Percentiles rank a stretch among this genome's conserved stretches.
phyloP scores from a whole-genome alignment of 106 monocot species.

The Dioscorea zingiberensis region DNA sequence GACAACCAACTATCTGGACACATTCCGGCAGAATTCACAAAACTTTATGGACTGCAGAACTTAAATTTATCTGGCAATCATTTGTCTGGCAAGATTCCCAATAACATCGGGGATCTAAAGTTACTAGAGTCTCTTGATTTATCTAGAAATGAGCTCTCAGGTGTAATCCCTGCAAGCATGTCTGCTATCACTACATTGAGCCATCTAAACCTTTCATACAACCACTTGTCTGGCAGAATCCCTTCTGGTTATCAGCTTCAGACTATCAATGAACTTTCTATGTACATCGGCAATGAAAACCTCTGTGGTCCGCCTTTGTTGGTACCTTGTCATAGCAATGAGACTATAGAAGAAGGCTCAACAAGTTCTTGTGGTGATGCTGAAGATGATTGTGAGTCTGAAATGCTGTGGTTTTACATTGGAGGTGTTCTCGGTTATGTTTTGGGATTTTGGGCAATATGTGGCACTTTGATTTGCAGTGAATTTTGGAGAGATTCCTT shows the following conservation, averaged over 20 bases:
- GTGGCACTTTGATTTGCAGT: not conserved
- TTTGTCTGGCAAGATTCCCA: slow-evolving; percentile 14
- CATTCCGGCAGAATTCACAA: slow-evolving; percentile 10
- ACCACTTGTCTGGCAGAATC: slow-evolving; percentile 24
- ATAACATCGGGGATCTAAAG: slow-evolving; percentile 3
- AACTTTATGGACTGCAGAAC: slow-evolving; percentile 2
- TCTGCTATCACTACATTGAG: slow-evolving; percentile 7
- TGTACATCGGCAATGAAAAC: slow-evolving; percentile 19
- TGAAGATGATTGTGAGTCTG: not conserved
- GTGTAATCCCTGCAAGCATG: slow-evolving; percentile 22
- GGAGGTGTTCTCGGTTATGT: slow-evolving; percentile 3
- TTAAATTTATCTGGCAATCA: slow-evolving; percentile 30
- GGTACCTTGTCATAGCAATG: not conserved
- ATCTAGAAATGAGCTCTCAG: slow-evolving; percentile 20
- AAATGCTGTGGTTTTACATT: not conserved
- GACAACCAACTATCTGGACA: slow-evolving; percentile 1
- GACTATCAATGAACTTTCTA: slow-evolving; percentile 13
- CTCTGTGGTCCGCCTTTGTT: slow-evolving; percentile 22
- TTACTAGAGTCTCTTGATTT: slow-evolving; percentile 22
- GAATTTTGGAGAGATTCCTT: not conserved
- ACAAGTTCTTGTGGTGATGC: not conserved
- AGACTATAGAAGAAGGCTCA: too few relatives aligned
- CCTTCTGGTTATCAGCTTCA: slow-evolving; percentile 23
- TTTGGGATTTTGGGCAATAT: not conserved
- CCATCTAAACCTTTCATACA: slow-evolving; percentile 27